Evolutionary conservation across 768 basidiomycete genomes (phyloP).

Genomic region (Termitomyces sp.): DNA sequence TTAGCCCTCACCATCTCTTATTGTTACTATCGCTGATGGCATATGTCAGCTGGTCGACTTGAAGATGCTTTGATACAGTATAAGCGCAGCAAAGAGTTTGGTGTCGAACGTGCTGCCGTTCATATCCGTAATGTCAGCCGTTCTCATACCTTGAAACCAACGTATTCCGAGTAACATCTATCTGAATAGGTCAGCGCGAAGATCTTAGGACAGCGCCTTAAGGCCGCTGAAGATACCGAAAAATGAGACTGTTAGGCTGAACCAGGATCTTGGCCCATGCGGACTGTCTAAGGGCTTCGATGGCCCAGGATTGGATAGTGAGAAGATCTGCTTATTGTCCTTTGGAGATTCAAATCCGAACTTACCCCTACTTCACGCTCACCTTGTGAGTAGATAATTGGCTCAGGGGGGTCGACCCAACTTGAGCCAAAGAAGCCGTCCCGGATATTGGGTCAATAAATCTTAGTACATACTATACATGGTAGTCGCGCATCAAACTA

Average conservation of each 20-base stretch:
- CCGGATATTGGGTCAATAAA: neutral
- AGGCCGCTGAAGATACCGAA: slow-evolving; percentile 38
- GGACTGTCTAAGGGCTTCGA: neutral
- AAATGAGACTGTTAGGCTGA: slow-evolving; percentile 31
- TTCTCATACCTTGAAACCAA: slow-evolving; percentile 5
- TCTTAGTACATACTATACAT: slow-evolving; percentile 5
- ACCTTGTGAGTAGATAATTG: neutral
- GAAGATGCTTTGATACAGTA: slow-evolving; percentile 82
- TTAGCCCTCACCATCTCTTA: slow-evolving; percentile 33
- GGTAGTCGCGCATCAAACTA: neutral
- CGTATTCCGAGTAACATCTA: slow-evolving; percentile 9
- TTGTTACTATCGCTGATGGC: slow-evolving; percentile 20
- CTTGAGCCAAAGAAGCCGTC: neutral
- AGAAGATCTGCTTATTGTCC: slow-evolving; percentile 26
- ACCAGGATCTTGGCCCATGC: slow-evolving; percentile 12
- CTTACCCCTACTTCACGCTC: neutral
- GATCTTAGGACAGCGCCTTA: slow-evolving; percentile 62
- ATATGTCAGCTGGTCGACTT: slow-evolving; percentile 61
- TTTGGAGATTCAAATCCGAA: slow-evolving; percentile 9
- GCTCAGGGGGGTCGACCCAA: neutral
- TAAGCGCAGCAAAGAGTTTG: slow-evolving; percentile 71
- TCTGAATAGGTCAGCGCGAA: slow-evolving; percentile 71
- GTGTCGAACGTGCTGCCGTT: slow-evolving; percentile 77
- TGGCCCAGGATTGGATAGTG: slow-evolving; percentile 11
- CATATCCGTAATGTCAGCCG: slow-evolving; percentile 76